Evolutionary conservation across 805 yeast genomes (phyloP).

Genomic region (Monosporozyma aquatica): DNA sequence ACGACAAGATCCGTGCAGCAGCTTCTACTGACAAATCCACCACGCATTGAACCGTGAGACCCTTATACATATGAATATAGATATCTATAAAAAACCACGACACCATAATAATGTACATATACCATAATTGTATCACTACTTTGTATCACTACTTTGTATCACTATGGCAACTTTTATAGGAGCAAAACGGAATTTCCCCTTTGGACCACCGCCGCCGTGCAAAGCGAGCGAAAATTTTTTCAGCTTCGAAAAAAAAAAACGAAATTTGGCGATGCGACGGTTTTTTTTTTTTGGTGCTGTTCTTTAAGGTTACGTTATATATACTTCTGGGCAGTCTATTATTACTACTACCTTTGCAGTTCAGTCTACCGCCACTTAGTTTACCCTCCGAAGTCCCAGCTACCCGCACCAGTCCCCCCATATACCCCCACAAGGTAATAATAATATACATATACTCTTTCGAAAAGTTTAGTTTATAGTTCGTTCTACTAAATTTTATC

Average conservation of each 20-base stretch:
- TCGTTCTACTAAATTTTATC: slow-evolving; percentile 1
- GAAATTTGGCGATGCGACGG: not conserved
- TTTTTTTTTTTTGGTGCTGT: not conserved
- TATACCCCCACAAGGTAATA: not conserved
- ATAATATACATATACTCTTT: too few species aligned
- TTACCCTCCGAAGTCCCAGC: too few species aligned
- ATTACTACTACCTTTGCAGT: too few species aligned
- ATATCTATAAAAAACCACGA: too few species aligned
- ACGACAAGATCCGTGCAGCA: slow-evolving; percentile 39
- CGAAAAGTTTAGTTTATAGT: slow-evolving; percentile 1
- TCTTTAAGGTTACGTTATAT: not conserved
- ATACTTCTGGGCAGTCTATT: too few species aligned
- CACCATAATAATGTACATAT: too few species aligned
- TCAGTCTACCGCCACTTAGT: slow-evolving; percentile 1
- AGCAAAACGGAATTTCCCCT: not conserved
- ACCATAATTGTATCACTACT: too few species aligned
- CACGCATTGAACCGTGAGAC: too few species aligned
- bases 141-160: too few species aligned
- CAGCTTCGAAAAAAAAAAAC: not conserved
- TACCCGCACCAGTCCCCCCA: too few species aligned
- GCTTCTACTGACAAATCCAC: not conserved
- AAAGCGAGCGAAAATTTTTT: slow-evolving; percentile 1
- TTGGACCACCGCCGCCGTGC: not conserved
- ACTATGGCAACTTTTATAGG: too few species aligned
- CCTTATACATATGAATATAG: too few species aligned